Evolutionary conservation across 495 filamentous ascomycete species (phyloP).

Genomic region (Annulohypoxylon moriforme): DNA sequence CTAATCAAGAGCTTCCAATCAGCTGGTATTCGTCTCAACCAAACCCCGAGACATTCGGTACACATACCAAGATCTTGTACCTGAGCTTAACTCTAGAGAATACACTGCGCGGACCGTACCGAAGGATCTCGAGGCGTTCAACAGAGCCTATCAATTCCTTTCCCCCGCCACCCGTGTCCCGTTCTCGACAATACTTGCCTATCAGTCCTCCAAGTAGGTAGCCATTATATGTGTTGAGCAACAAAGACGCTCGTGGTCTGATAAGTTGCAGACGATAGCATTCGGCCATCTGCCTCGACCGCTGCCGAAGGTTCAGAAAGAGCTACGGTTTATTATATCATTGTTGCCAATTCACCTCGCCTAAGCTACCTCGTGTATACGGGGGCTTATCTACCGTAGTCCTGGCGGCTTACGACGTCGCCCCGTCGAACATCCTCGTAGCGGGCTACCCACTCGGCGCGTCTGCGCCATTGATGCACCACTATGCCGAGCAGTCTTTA

Average conservation of each 20-base stretch:
- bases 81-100: slow-evolving; percentile 25
- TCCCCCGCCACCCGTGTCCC: slow-evolving; percentile 23
- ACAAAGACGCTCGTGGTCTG: background rate
- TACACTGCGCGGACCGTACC: slow-evolving; percentile 19
- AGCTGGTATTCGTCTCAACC: slow-evolving; percentile 34
- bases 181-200: slow-evolving; percentile 26
- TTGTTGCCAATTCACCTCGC: background rate
- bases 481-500: slow-evolving; percentile 50
- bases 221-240: background rate
- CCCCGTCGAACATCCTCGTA: slow-evolving; percentile 45
- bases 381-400: slow-evolving; percentile 37
- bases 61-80: slow-evolving; percentile 40
- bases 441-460: slow-evolving; percentile 50
- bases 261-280: slow-evolving; percentile 18
- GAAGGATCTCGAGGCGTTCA: slow-evolving; percentile 26
- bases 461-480: slow-evolving; percentile 43
- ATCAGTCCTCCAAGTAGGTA: background rate
- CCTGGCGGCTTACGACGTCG: slow-evolving; percentile 51
- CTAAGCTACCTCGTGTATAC: slow-evolving; percentile 23
- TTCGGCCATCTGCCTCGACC: background rate
- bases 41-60: slow-evolving; percentile 42
- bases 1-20: slow-evolving; percentile 42
- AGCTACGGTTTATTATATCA: background rate
- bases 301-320: background rate
- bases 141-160: slow-evolving; percentile 10